phyloP scores from a whole-genome alignment of 495 filamentous ascomycete genomes.

The Penicillium taxi region DNA sequence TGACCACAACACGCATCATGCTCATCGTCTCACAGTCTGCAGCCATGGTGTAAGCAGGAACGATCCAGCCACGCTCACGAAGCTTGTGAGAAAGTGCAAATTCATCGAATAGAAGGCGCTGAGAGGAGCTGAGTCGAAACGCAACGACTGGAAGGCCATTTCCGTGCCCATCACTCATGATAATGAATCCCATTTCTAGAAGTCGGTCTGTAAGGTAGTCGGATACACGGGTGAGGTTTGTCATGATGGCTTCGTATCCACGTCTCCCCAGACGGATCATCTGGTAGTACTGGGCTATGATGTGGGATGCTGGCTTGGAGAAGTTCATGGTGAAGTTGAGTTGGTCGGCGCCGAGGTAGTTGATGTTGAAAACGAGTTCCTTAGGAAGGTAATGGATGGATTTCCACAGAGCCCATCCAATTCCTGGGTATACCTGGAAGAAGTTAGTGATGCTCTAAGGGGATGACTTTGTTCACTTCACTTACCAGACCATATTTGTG shows the following conservation, averaged over 20 bases:
- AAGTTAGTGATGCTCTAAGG: background rate
- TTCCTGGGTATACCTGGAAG: constrained; percentile 62
- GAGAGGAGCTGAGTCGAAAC: constrained; percentile 55
- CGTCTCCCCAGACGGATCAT: constrained; percentile 81
- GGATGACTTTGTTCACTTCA: constrained; percentile 10
- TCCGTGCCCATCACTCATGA: constrained; percentile 68
- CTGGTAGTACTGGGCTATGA: constrained; percentile 93
- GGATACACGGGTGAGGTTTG: constrained; percentile 69
- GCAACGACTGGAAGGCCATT: constrained; percentile 79
- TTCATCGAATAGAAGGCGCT: constrained; percentile 65
- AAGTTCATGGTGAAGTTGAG: constrained; percentile 91
- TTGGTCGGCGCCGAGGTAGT: constrained; percentile 87
- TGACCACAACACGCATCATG: constrained; percentile 80
- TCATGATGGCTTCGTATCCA: constrained; percentile 81
- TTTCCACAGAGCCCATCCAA: constrained; percentile 86
- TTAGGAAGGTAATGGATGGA: constrained; percentile 69
- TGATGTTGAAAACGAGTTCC: constrained; percentile 93
- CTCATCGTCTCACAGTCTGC: constrained; percentile 66
- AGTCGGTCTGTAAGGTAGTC: constrained; percentile 68
- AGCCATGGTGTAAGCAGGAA: constrained; percentile 90
- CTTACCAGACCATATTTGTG: constrained; percentile 66
- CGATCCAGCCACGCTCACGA: constrained; percentile 73
- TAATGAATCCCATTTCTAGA: constrained; percentile 63
- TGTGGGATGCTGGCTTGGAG: constrained; percentile 78
- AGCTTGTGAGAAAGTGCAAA: constrained; percentile 71